Percentiles rank a stretch among this genome's conserved stretches.
These are phyloP conservation scores for Curvularia eragrostidis DNA, from an alignment of 2,329 filamentous ascomycete genomes.

Conservation along the genomic window DNA sequence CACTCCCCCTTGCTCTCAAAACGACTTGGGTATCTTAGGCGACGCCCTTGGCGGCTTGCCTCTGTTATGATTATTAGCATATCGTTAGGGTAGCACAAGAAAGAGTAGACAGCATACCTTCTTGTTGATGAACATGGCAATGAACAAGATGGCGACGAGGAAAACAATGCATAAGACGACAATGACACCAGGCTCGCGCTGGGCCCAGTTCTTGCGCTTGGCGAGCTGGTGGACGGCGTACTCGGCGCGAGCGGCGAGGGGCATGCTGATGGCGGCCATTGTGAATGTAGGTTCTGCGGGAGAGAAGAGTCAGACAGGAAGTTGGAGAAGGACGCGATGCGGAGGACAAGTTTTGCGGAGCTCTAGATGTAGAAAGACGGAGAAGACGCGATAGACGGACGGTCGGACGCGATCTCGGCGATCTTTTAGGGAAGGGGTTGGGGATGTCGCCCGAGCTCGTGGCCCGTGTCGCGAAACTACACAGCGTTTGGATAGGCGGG, in stretches of 20 bases:
- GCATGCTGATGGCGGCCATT: constrained; percentile 50
- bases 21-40: constrained; percentile 26
- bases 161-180: constrained; percentile 69
- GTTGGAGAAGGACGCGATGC: constrained; percentile 6
- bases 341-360: constrained; percentile 10
- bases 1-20: constrained; percentile 11
- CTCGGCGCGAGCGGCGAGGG: constrained; percentile 48
- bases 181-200: constrained; percentile 64
- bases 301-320: constrained; percentile 19
- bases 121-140: constrained; percentile 59
- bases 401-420: constrained; percentile 1
- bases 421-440: neutral
- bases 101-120: constrained; percentile 40
- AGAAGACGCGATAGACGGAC: constrained; percentile 1
- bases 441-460: constrained; percentile 15
- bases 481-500: constrained; percentile 12
- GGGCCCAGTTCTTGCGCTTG: constrained; percentile 65
- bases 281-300: constrained; percentile 32
- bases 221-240: constrained; percentile 51
- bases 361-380: constrained; percentile 13
- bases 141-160: constrained; percentile 60
- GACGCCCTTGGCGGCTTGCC: constrained; percentile 19
- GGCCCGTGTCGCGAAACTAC: constrained; percentile 25
- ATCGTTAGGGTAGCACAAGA: neutral
- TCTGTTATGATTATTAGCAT: constrained; percentile 19